Evolutionary conservation across 306 rosid species (phyloP).

Genomic region (Cotoneaster glaucophyllus): DNA sequence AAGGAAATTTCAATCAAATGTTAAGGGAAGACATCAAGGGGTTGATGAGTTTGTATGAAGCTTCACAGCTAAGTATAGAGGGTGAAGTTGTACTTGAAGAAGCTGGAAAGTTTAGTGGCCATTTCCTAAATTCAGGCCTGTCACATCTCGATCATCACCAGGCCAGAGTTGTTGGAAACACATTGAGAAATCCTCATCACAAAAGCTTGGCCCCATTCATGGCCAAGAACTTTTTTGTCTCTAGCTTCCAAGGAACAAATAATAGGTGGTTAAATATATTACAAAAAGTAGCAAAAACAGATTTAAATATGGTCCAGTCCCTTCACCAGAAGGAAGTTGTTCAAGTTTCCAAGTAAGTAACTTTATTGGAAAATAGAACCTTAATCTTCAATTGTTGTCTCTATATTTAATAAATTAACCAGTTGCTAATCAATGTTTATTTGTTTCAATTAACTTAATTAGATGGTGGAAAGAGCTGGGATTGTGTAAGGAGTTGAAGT

Average conservation of each 20-base stretch:
- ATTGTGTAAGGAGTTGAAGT: constrained; percentile 36
- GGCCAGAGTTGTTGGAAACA: constrained; percentile 14
- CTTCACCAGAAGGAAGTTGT: constrained; percentile 33
- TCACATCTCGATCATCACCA: neutral
- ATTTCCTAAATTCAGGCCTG: neutral
- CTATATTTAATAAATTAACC: too few species aligned
- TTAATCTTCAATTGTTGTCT: too few species aligned
- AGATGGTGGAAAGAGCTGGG: constrained; percentile 74
- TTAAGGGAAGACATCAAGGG: constrained; percentile 18
- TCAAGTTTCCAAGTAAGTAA: constrained; percentile 35
- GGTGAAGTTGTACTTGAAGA: constrained; percentile 26
- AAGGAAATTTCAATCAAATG: constrained; percentile 1
- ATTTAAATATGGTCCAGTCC: constrained; percentile 26
- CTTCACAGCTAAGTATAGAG: constrained; percentile 22
- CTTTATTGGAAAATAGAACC: neutral
- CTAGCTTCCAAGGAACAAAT: constrained; percentile 12
- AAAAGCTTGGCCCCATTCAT: constrained; percentile 46
- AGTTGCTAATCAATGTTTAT: neutral
- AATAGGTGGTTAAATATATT: constrained; percentile 34
- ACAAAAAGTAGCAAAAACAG: constrained; percentile 36
- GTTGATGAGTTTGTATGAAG: constrained; percentile 30
- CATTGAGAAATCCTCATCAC: constrained; percentile 50
- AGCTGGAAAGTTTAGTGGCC: constrained; percentile 17
- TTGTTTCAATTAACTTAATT: neutral
- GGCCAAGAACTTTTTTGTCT: constrained; percentile 20